phyloP scores from a whole-genome alignment of 805 yeast genomes.

The Monosporozyma unispora region DNA sequence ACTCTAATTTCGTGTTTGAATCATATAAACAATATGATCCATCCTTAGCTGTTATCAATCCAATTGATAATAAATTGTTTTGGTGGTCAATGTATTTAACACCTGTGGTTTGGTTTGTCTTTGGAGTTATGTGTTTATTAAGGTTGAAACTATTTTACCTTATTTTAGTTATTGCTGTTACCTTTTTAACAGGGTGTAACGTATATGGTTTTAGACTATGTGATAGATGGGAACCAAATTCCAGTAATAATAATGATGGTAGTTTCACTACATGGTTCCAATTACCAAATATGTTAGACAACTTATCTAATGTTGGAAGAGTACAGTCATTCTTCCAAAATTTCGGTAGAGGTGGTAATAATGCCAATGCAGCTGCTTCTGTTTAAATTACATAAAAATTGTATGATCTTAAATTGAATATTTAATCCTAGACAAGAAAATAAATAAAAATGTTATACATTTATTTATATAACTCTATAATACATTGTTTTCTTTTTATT shows the following conservation, averaged over 20 bases:
- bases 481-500: neutral
- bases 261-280: constrained; percentile 21
- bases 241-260: constrained; percentile 8
- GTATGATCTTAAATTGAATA: neutral
- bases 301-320: constrained; percentile 18
- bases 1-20: constrained; percentile 26
- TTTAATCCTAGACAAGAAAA: neutral
- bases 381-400: neutral
- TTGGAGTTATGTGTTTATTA: constrained; percentile 70
- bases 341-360: neutral
- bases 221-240: constrained; percentile 65
- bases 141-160: constrained; percentile 66
- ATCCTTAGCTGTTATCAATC: constrained; percentile 48
- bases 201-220: constrained; percentile 86
- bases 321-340: constrained; percentile 25
- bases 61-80: constrained; percentile 82
- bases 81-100: constrained; percentile 73
- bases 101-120: constrained; percentile 65
- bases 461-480: neutral
- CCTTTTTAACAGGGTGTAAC: constrained; percentile 68
- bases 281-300: constrained; percentile 20
- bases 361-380: neutral
- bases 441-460: neutral
- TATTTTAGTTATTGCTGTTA: constrained; percentile 55
- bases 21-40: constrained; percentile 33